Percentiles rank a stretch among this genome's conserved stretches.
phyloP scores from a whole-genome alignment of 306 rosid genomes.

The Benincasa hispida region DNA sequence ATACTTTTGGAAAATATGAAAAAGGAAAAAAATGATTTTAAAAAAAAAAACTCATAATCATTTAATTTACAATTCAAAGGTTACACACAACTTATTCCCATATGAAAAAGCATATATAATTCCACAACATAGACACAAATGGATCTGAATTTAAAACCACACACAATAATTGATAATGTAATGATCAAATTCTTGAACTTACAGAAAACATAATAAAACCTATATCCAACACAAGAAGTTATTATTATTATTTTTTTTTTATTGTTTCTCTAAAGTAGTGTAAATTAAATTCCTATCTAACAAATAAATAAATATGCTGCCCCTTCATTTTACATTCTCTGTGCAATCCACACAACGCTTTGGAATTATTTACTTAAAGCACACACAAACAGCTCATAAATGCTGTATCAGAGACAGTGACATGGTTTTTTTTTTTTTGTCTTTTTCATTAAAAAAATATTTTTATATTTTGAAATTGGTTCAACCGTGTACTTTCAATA shows the following conservation, averaged over 20 bases:
- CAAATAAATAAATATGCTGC: too few species aligned
- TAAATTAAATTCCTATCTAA: not conserved
- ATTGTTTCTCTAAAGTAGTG: not conserved
- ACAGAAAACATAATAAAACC: not conserved
- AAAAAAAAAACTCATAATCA: too few species aligned
- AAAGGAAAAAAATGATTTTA: too few species aligned
- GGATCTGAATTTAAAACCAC: not conserved
- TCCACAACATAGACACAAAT: too few species aligned
- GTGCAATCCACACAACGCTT: not conserved
- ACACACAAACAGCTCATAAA: conserved; percentile 5
- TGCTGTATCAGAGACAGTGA: conserved; percentile 3
- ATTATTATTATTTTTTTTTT: too few species aligned
- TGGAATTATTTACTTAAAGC: conserved; percentile 6
- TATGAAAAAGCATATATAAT: too few species aligned
- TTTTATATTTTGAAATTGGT: too few species aligned
- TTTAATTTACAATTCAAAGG: too few species aligned
- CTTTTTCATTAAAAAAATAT: too few species aligned
- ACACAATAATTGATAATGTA: not conserved
- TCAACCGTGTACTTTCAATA: too few species aligned
- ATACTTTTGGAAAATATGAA: too few species aligned
- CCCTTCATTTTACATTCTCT: conserved; percentile 4
- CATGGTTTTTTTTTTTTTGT: not conserved
- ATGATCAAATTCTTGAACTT: not conserved
- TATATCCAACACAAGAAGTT: not conserved
- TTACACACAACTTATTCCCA: not conserved